Conservation (phyloP, 2,329 filamentous ascomycete genomes). For the Trichoderma pleuroti region DNA sequence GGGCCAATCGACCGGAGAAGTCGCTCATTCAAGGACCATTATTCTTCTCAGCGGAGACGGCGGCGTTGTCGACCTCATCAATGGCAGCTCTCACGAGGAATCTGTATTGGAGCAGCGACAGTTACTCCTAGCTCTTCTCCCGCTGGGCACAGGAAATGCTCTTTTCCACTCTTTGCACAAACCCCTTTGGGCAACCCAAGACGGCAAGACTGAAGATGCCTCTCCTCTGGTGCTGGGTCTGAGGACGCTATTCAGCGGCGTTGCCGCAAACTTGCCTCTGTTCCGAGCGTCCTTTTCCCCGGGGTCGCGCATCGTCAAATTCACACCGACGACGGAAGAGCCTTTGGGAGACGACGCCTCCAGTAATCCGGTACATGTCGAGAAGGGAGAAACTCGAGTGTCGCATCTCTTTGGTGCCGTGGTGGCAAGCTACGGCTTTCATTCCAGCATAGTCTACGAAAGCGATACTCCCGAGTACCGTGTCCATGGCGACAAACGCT, state of each 20-base stretch:
- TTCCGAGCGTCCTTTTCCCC: slow-evolving; percentile 61
- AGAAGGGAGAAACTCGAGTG: slow-evolving; percentile 34
- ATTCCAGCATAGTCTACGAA: slow-evolving; percentile 84
- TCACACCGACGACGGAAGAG: slow-evolving; percentile 7
- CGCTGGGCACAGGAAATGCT: slow-evolving; percentile 64
- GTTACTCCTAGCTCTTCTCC: slow-evolving; percentile 52
- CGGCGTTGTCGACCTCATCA: slow-evolving; percentile 77
- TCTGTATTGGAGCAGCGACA: slow-evolving; percentile 16
- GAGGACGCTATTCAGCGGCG: slow-evolving; percentile 58
- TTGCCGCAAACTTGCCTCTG: slow-evolving; percentile 52
- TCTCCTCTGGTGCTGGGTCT: slow-evolving; percentile 49
- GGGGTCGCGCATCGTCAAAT: slow-evolving; percentile 49
- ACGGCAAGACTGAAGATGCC: background rate
- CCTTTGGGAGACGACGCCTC: background rate
- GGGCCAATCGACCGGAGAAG: slow-evolving; percentile 19
- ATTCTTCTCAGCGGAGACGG: slow-evolving; percentile 86
- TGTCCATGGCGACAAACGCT: slow-evolving; percentile 70
- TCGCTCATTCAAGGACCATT: slow-evolving; percentile 48
- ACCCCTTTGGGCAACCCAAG: slow-evolving; percentile 45
- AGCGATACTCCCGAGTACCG: slow-evolving; percentile 83
- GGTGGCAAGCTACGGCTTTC: slow-evolving; percentile 86
- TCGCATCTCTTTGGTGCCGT: slow-evolving; percentile 66
- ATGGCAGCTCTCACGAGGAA: slow-evolving; percentile 44
- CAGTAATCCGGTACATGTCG: background rate
- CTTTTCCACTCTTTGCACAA: slow-evolving; percentile 62